Evolutionary conservation across 2,329 filamentous ascomycete genomes (phyloP), one percentile per base, ranked within the genome.

Genomic region (Diaporthe velutina): DNA sequence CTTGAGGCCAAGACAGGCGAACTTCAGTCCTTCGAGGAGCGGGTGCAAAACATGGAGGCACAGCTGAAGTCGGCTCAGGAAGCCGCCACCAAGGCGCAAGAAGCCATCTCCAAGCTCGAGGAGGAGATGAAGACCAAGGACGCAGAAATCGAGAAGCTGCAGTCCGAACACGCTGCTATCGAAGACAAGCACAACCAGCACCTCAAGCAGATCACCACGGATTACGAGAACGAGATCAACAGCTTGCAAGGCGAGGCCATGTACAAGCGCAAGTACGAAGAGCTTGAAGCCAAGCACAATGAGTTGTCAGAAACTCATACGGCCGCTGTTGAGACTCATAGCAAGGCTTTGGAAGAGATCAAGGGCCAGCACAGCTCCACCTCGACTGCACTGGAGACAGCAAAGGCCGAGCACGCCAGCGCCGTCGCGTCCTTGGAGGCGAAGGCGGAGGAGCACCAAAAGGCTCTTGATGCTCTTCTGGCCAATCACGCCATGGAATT

Each of bases 171-270:
- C 74, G 81, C 83, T n/a, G 77, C 81, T 3, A 80, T 83, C 0
- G 79, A 81, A 35, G 83, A 85, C 55, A 88, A 88, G 80, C 89
- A 93, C 79, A 86, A 90, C 75, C 86, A 88, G 77, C 89, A 90
- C 79, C 85, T 93, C 77, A 86, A 89, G 80, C 87, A 87, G 75
- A 82, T 93, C 72, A 90, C 90, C 1, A 85, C 89, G 76, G 90
- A 92, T 77, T 92, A 91, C 77, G 89, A 92, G 80, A 86, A 88
- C n/a, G 90, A 93, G 80, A 92, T 93, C 71, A 90, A 92, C 79
- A 88, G 88, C 74, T 87, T 92, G 22, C 88, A 88, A 73, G 90
- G 90, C 30, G 90, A 93, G 76, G 90, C 91, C 19, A 89, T 89
- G 80, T 91, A 91, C 83, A 92, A 91, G 83, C 88, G 89, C 77